Percentiles rank a stretch among this genome's conserved stretches.
These are phyloP conservation scores for Ganoderma lingzhi DNA, from an alignment of 1,284 basidiomycete genomes.

Conservation along the genomic window DNA sequence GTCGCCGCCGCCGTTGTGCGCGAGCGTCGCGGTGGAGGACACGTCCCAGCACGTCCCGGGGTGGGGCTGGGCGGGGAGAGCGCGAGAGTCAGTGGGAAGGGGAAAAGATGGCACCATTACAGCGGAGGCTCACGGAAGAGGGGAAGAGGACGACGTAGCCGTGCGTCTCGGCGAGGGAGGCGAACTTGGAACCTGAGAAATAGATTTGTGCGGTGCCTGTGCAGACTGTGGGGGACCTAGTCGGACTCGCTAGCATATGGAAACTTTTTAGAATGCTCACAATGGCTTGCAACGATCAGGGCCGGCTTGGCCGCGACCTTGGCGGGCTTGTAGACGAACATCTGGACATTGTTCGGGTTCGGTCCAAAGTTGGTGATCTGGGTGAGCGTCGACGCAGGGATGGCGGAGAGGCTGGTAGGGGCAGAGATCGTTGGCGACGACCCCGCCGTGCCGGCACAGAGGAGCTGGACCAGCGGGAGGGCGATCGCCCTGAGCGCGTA, in stretches of 20 bases:
- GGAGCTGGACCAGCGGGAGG: constrained; percentile 38
- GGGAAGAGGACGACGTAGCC: constrained; percentile 57
- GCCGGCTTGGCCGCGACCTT: constrained; percentile 47
- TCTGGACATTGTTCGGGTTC: constrained; percentile 59
- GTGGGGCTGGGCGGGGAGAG: constrained; percentile 41
- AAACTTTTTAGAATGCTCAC: constrained; percentile 39
- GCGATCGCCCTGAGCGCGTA: constrained; percentile 35
- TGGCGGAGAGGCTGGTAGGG: constrained; percentile 18
- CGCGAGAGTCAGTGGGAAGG: no score
- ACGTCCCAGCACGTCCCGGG: constrained; percentile 65
- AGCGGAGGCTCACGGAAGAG: constrained; percentile 47
- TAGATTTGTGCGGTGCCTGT: constrained; percentile 59
- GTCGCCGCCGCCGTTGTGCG: constrained; percentile 63
- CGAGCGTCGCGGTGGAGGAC: constrained; percentile 56
- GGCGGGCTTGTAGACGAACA: constrained; percentile 58
- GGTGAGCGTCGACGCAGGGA: constrained; percentile 31
- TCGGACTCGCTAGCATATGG: not conserved
- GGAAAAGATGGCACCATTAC: not conserved
- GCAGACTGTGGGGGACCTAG: constrained; percentile 42
- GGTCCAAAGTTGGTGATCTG: constrained; percentile 49
- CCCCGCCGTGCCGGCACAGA: not conserved
- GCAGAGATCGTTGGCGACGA: not conserved
- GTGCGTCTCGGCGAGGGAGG: constrained; percentile 56
- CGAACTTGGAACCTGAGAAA: constrained; percentile 58
- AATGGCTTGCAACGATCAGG: constrained; percentile 55